Base-by-base conservation (phyloP, 768 basidiomycete species). In the Amanita fuliginea region DNA sequence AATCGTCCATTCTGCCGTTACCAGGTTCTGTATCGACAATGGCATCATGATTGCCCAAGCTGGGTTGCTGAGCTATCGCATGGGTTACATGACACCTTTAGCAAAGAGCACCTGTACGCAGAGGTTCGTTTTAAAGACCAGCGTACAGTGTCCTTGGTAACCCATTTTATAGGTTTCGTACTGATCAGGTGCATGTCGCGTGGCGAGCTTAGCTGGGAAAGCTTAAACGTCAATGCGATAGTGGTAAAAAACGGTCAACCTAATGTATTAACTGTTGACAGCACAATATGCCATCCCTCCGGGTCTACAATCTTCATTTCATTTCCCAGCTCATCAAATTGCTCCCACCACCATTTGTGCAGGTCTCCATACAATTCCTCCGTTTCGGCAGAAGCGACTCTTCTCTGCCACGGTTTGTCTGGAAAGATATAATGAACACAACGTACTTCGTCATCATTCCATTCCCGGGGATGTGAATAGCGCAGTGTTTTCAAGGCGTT, bases 41-140 rank as follows among this genome's bases (percentile, higher is more conserved):
- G 96, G 96, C 1, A 95, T 98, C 57, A 99, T 99, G 96, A 98
- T 99, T 48, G 95, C 96, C 2, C 96, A 99, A 60, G 96, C 96
- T 5, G 96, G 96, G 4, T 74, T 99, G 24, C 72, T 99, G 33
- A 81, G 83, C 54, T 92, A 80, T 63, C 77, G 96, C 2, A 97
- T 94, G 92, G 96, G 95, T 21, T 75, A 81, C 53, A 65, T 67
- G 42, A 97, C 93, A 0, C 75, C 84, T 2, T 60, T 98, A 24
- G 63, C 74, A 22, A 78, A 95, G 59, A 93, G 84, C 48, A 86
- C 80, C 30, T 94, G 91, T 59, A 98, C 94, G 6, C 96, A 99
- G 68, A 76, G 95, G 92, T 88, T 52, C 56, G 72, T 10, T 11
- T 18, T 16, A 42, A 16, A 47, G 18, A 52, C 18, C 13, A n/a